Conservation (phyloP, 345 rosid species). For the Sonneratia caseolaris region DNA sequence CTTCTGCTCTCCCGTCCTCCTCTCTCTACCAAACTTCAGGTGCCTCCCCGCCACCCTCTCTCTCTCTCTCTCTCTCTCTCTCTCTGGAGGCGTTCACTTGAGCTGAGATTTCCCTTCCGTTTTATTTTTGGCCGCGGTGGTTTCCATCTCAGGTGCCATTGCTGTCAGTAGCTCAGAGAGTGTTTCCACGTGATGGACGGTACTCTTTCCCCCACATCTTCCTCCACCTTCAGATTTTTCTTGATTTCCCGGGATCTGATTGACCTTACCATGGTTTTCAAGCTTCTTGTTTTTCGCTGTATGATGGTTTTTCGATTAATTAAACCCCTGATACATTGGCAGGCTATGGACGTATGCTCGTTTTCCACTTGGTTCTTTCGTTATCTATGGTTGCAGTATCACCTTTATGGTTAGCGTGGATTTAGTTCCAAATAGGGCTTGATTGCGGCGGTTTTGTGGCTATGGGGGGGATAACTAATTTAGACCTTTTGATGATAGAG, state of each 20-base stretch:
- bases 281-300: background rate
- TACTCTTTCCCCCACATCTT: constrained; percentile 12
- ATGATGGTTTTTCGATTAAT: too few species aligned
- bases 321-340: too few species aligned
- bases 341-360: background rate
- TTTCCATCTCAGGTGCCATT: constrained; percentile 31
- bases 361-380: background rate
- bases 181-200: constrained; percentile 43
- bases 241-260: background rate
- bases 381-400: background rate
- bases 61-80: constrained; percentile 1
- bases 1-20: background rate
- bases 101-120: background rate
- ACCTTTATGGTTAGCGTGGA: background rate
- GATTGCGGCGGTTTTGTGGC: too few species aligned
- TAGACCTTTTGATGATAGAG: background rate
- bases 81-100: background rate
- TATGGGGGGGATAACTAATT: background rate
- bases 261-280: too few species aligned
- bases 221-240: background rate
- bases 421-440: background rate
- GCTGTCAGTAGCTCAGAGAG: constrained; percentile 20
- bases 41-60: background rate
- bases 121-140: background rate
- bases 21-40: constrained; percentile 3